phyloP scores from a whole-genome alignment of 2,329 filamentous ascomycete species.

The Leptodontidium sp. region DNA sequence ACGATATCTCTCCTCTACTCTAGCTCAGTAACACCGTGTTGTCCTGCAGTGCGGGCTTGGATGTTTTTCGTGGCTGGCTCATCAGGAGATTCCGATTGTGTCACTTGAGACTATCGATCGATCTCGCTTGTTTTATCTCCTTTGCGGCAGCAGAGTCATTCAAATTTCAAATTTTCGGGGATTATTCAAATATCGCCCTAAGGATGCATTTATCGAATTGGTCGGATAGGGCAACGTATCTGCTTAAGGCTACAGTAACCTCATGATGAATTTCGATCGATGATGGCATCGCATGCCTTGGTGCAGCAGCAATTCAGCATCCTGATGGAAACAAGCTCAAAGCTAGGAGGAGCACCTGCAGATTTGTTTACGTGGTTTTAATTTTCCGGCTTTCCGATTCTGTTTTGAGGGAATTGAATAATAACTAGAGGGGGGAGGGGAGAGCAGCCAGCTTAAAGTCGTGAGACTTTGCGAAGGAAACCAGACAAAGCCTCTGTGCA shows the following conservation, averaged over 20 bases:
- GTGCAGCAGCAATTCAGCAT: too few relatives aligned
- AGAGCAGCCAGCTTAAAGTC: too few relatives aligned
- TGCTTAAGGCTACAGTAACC: not conserved
- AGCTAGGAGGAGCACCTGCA: too few relatives aligned
- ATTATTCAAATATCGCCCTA: not conserved
- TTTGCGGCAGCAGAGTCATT: not conserved
- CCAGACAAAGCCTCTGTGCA: too few relatives aligned
- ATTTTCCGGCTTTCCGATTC: too few relatives aligned
- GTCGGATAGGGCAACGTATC: not conserved
- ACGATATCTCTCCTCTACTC: not conserved
- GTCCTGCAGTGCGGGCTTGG: too few relatives aligned
- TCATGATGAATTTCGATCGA: not conserved
- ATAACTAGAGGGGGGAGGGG: too few relatives aligned
- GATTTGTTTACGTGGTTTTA: too few relatives aligned
- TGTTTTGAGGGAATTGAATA: too few relatives aligned
- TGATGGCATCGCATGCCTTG: not conserved
- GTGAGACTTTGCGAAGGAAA: too few relatives aligned
- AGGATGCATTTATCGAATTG: not conserved
- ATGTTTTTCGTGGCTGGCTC: too few relatives aligned
- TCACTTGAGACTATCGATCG: constrained; percentile 1
- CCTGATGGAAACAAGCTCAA: too few relatives aligned
- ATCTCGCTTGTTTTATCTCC: not conserved
- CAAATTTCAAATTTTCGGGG: not conserved
- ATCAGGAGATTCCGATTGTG: not conserved
- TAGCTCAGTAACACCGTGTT: not conserved